Base-by-base conservation (phyloP, 1,284 basidiomycete genomes). In the Caloboletus firmus region DNA sequence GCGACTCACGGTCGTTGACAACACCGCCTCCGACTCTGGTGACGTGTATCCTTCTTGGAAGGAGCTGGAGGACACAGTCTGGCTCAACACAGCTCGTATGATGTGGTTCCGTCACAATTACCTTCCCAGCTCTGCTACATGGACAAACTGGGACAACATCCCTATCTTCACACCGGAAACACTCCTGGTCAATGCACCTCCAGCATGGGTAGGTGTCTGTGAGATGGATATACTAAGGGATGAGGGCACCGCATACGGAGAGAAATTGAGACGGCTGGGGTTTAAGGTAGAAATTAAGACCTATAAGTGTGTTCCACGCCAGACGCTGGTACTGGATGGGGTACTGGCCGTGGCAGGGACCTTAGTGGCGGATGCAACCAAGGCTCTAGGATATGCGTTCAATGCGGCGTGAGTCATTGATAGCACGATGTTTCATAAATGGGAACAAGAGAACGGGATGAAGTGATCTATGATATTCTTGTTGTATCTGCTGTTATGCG, bases 271-370 rank as follows among this genome's bases (percentile, higher is more conserved):
- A 57, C 66, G 71, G 26, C 74, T 75, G 6, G 87, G 86, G 0
- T 78, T 83, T 4, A 68, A 78, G 11, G 81, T 80, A 8, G 79
- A 85, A 49, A 69, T 79, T 0, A 78, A 78, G 64, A 69, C 82
- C 3, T 87, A 87, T 64, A 77, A 79, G 60, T 77, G 78, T 18
- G 82, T 79, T 7, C 83, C 86, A 22, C 85, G 88, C 70, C 84
- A 83, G 0, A 81, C 86, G 44, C 81, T 87, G 79, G 81, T 82
- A 7, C 84, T 87, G 81, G 85, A 87, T 57, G 82, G 84, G 78
- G 81, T 73, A 2, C 63, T 86, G 18, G 63, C 74, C 43, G 63
- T 83, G 20, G 82, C 82, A 9, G 78, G 70, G 57, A 73, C 78
- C 50, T 69, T 85, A 45, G 79, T 85, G 17, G 68, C 77, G 2